Base-by-base conservation (phyloP, 345 rosid genomes). In the Populus pruinosa region DNA sequence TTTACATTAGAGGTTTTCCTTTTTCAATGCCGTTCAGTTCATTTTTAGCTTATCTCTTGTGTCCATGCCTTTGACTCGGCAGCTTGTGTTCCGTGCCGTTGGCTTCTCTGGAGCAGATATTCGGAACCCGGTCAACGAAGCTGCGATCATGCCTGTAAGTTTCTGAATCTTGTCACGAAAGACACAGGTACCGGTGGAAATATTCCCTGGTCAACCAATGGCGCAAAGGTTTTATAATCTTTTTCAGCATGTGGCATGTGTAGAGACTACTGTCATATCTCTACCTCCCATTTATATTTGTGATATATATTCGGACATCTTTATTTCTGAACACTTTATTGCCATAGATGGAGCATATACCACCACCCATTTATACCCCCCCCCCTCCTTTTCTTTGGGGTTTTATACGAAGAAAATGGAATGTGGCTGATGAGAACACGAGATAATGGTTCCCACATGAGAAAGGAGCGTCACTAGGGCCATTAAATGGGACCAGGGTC, bases 81-180 rank as follows among this genome's bases (percentile, higher is more conserved):
- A 95, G 99, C 94, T 95, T 86, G 99, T 95, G 68, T 92, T 93
- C 79, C 91, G 99, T 50, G 93, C 98, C 0, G 94, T 92, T 85
- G 99, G 98, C 55, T 95, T 90, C 86, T 93, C 98, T 10, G 99
- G 99, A 20, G 99, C 99, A 76, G 99, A 95, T 86, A 93, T 95
- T 56, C 87, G 94, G 35, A 95, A 93, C 89, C 98, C 92, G 79
- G 99, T 95, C 69, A 93, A 95, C 77, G 98, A 95, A 87, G 93
- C 99, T 64, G 99, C 96, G 75, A 93, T 95, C 67, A 95, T 93
- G 99, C 88, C 99, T 71, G 99, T 95, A 90, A 85, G 98, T 90
- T 49, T 23, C 66, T n/a, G 33, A 72, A 18, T 64, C 27, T 39
- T 39, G 38, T 56, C 69, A 59, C 62, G 55, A 31, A 36, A 75